Evolutionary conservation across 257 asterid genomes (phyloP).

Genomic region (Catharanthus roseus): DNA sequence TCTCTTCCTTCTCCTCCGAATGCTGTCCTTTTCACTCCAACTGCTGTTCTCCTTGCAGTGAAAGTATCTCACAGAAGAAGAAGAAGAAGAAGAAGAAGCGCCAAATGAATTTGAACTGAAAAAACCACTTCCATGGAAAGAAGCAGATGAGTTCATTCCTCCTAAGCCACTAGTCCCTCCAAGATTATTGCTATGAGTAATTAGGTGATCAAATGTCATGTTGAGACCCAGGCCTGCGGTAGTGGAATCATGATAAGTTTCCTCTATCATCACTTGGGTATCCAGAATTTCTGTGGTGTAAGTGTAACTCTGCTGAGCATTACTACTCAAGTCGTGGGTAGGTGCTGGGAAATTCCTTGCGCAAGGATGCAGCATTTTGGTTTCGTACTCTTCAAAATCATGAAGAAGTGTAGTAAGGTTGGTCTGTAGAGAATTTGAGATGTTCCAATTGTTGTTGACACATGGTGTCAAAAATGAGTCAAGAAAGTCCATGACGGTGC

Average conservation of each 20-base stretch:
- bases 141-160: background rate
- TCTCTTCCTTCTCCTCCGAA: conserved; percentile 24
- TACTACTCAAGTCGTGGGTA: background rate
- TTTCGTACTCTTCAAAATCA: conserved; percentile 27
- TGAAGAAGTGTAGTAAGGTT: conserved; percentile 15
- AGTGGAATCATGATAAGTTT: conserved; percentile 15
- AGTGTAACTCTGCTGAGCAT: conserved; percentile 1
- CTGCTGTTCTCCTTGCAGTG: conserved; percentile 4
- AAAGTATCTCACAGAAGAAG: conserved; percentile 15
- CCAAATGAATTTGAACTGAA: background rate
- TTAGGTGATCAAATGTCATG: background rate
- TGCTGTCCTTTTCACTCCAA: background rate
- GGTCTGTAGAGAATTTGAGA: conserved; percentile 10
- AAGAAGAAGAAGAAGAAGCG: too few relatives aligned
- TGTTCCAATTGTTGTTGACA: background rate
- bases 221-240: conserved; percentile 8
- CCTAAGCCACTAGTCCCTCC: background rate
- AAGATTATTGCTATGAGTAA: background rate
- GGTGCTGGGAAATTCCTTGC: conserved; percentile 4
- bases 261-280: conserved; percentile 21
- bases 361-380: conserved; percentile 16
- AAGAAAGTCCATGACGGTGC: conserved; percentile 28
- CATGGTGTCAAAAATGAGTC: conserved; percentile 10
- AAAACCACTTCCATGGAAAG: conserved; percentile 9
- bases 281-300: conserved; percentile 22